Percentiles rank a stretch among this genome's conserved stretches.
phyloP scores from a whole-genome alignment of 2,329 filamentous ascomycete species.

The Trematosphaeria pertusa region DNA sequence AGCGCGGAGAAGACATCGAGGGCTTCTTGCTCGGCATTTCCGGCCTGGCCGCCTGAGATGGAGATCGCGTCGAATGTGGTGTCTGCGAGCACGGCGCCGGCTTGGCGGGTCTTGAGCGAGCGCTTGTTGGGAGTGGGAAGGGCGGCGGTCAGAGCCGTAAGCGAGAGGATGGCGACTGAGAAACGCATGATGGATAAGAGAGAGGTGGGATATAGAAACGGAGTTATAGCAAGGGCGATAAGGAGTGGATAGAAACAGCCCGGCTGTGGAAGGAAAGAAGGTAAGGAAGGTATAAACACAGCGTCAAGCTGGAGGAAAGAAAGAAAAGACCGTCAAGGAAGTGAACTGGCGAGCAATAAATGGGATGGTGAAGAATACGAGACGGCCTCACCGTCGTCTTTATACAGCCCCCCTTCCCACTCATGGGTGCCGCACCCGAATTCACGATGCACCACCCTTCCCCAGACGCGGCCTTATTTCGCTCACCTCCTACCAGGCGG shows the following conservation, averaged over 20 bases:
- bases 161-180: constrained; percentile 34
- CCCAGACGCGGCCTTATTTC: constrained; percentile 1
- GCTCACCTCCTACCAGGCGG: constrained; percentile 4
- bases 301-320: constrained; percentile 37
- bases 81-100: constrained; percentile 31
- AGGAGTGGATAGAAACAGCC: constrained; percentile 26
- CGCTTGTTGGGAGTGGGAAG: constrained; percentile 31
- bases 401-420: constrained; percentile 7
- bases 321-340: constrained; percentile 18
- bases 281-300: constrained; percentile 24
- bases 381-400: neutral
- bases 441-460: neutral
- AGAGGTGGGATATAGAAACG: constrained; percentile 1
- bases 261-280: constrained; percentile 28
- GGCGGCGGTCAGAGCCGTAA: constrained; percentile 34
- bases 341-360: constrained; percentile 2
- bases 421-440: no score
- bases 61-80: constrained; percentile 53
- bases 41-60: constrained; percentile 59
- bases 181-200: constrained; percentile 36
- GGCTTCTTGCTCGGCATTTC: constrained; percentile 62
- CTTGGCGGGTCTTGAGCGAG: constrained; percentile 26
- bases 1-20: constrained; percentile 62
- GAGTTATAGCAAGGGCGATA: constrained; percentile 5
- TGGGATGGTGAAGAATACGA: constrained; percentile 6